phyloP scores from a whole-genome alignment of 2,329 filamentous ascomycete species.

The Pseudopithomyces chartarum region DNA sequence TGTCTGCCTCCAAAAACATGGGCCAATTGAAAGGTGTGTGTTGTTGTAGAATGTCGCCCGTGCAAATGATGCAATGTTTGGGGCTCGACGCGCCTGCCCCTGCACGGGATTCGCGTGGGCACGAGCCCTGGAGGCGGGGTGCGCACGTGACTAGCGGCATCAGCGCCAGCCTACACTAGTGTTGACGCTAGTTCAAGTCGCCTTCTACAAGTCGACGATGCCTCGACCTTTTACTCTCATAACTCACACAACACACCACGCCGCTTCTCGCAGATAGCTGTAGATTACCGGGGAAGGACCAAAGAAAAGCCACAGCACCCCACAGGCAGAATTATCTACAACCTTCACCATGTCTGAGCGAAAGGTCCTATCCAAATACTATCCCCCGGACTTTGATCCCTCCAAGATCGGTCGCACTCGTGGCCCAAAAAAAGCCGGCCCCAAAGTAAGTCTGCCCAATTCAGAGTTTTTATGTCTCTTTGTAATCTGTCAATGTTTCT shows the following conservation, averaged over 20 bases:
- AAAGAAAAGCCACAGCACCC: background rate
- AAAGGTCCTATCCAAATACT: constrained; percentile 74
- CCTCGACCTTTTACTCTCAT: background rate
- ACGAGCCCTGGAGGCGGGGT: constrained; percentile 29
- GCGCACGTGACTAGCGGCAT: constrained; percentile 2
- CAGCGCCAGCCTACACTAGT: background rate
- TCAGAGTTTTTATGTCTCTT: too few species aligned
- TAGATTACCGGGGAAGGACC: too few species aligned
- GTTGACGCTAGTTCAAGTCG: background rate
- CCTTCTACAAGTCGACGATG: background rate
- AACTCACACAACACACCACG: too few species aligned
- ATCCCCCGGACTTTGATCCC: constrained; percentile 86
- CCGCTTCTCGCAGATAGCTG: too few species aligned
- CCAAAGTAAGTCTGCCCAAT: constrained; percentile 47
- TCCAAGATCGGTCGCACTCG: constrained; percentile 72
- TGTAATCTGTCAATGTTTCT: too few species aligned
- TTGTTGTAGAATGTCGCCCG: background rate
- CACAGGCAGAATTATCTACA: background rate
- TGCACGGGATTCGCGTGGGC: constrained; percentile 17
- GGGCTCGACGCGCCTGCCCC: constrained; percentile 17
- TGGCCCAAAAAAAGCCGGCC: constrained; percentile 72
- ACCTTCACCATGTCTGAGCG: constrained; percentile 75
- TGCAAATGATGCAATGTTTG: constrained; percentile 6
- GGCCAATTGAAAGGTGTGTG: background rate
- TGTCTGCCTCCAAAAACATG: constrained; percentile 8